Evolutionary conservation across 495 filamentous ascomycete species (phyloP), one percentile per base, ranked within the genome.

Genomic region (Cudoniella acicularis): DNA sequence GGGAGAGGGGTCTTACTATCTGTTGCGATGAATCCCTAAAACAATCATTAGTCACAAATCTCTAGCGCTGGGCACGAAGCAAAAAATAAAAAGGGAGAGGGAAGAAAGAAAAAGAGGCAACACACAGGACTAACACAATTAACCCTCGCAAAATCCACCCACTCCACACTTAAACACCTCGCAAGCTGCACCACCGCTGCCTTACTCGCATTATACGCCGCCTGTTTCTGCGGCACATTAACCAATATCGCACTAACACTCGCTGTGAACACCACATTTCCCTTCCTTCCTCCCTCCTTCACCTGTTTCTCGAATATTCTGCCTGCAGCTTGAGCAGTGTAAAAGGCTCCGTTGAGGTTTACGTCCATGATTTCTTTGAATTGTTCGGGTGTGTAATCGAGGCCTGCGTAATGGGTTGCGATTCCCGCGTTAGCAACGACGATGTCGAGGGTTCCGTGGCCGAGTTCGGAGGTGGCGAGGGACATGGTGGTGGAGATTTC

Each of bases 161-260:
- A 96, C 71, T 94, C 89, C 55, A 95, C 95, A 25, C 85, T 86
- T 47, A 96, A 77, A 20, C 86, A 83, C 69, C 94, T 96, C 40
- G 91, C 96, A 52, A 96, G 69, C 71, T 94, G 90, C 20, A 82
- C 82, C 1, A 96, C 81, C 4, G 87, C 92, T 21, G 90, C 90
- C 71, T 96, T 96, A 64, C 82, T 84, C 0, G 92, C 90, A 17
- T 91, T 87, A 71, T 96, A 96, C 1, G 81, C 77, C 3, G 67
- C 76, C 56, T 84, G 82, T 22, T 79, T 74, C 61, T 85, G 81
- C 0, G 82, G 82, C 58, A 71, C 81, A 60, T 84, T 83, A 49
- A 82, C 80, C 0, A 70, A 66, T 50, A 80, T 77, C 0, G 73
- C 83, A 3, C 78, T 80, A 26, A 86, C 82, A 10, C 75, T 78